These are phyloP conservation scores for Discostella stelligera DNA, from an alignment of 352 stramenopile genomes.

Conservation along the genomic window DNA sequence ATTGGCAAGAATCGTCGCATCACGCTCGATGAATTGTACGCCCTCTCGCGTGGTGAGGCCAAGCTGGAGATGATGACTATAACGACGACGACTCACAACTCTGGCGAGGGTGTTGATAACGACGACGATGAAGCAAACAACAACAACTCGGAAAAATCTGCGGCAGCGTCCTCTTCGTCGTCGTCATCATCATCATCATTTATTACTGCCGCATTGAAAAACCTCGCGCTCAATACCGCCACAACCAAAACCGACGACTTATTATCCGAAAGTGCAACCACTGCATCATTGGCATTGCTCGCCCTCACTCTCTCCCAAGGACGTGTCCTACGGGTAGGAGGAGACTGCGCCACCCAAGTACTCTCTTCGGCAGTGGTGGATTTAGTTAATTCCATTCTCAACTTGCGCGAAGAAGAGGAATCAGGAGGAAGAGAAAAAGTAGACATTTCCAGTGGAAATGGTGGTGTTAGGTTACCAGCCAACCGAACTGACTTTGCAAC, in stretches of 20 bases:
- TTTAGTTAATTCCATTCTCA: slow-evolving; percentile 26
- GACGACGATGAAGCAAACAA: neutral
- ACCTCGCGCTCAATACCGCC: slow-evolving; percentile 6
- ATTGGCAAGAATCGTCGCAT: slow-evolving; percentile 58
- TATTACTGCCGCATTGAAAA: slow-evolving; percentile 5
- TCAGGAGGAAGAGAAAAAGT: too few relatives aligned
- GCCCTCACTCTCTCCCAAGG: slow-evolving; percentile 43
- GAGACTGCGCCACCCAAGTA: slow-evolving; percentile 15
- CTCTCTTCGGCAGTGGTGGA: slow-evolving; percentile 27
- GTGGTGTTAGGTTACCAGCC: neutral
- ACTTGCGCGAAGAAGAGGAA: neutral
- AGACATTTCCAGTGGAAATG: too few relatives aligned
- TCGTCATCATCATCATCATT: too few relatives aligned
- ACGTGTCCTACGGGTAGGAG: slow-evolving; percentile 20
- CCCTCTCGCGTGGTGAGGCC: slow-evolving; percentile 17
- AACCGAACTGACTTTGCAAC: slow-evolving; percentile 1
- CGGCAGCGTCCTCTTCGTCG: too few relatives aligned
- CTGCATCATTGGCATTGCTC: slow-evolving; percentile 42
- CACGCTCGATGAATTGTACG: slow-evolving; percentile 56
- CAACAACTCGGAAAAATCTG: neutral
- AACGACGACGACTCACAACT: too few relatives aligned
- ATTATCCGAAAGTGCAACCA: slow-evolving; percentile 38
- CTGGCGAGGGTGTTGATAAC: neutral
- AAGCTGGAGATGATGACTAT: slow-evolving; percentile 36
- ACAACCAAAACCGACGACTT: neutral